Evolutionary conservation across 2,329 filamentous ascomycete genomes (phyloP).

Genomic region (Phoma sp.): DNA sequence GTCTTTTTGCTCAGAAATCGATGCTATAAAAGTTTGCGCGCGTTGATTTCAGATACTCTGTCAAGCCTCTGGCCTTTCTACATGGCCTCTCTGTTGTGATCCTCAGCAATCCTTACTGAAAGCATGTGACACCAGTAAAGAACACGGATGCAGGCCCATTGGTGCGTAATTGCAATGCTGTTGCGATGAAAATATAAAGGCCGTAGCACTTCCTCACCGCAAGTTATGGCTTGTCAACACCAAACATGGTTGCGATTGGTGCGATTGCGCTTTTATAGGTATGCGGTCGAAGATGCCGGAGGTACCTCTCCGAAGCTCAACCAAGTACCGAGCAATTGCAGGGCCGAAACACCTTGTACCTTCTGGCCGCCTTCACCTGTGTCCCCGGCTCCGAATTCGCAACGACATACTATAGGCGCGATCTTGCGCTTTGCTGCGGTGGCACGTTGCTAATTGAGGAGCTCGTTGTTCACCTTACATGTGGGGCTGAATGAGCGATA

Average conservation of each 20-base stretch:
- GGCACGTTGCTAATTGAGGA: conserved; percentile 1
- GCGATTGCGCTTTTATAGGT: neutral
- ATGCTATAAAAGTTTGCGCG: too few relatives aligned
- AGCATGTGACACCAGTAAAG: too few relatives aligned
- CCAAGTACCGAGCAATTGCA: conserved; percentile 21
- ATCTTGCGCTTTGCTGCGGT: conserved; percentile 16
- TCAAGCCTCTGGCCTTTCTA: too few relatives aligned
- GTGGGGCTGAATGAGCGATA: conserved; percentile 1
- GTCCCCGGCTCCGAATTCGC: conserved; percentile 14
- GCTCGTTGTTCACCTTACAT: conserved; percentile 18
- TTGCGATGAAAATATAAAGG: too few relatives aligned
- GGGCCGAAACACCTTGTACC: conserved; percentile 28
- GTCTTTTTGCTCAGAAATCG: too few relatives aligned
- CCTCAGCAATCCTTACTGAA: too few relatives aligned
- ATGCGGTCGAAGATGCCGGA: conserved; percentile 19
- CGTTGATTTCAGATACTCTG: too few relatives aligned
- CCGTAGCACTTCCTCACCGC: too few relatives aligned
- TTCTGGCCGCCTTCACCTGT: conserved; percentile 29
- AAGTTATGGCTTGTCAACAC: too few relatives aligned
- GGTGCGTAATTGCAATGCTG: too few relatives aligned
- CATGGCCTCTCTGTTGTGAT: too few relatives aligned
- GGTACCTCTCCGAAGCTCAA: conserved; percentile 30
- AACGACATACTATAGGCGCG: conserved; percentile 5
- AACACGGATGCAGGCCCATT: too few relatives aligned
- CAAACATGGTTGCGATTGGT: neutral